A percentile compares a stretch with the other conserved stretches of the same genome.
Evolutionary conservation across 2,329 filamentous ascomycete species (phyloP).

Genomic region (Alternaria sp.): DNA sequence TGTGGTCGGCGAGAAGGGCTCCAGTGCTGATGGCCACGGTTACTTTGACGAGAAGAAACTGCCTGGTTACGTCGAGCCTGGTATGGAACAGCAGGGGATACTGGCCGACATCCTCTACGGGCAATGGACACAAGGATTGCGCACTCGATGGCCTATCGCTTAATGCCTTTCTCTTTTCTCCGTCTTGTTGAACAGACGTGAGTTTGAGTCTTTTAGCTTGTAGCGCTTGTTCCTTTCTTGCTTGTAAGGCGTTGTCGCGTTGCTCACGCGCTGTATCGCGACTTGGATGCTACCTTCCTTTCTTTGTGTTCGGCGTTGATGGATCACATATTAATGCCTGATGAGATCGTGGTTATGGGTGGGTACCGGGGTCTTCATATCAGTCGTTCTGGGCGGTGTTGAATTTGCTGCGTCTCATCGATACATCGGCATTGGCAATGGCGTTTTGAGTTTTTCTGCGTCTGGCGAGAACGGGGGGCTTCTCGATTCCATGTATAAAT

Average conservation of each 20-base stretch:
- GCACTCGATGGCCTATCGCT: slow-evolving; percentile 53
- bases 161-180: background rate
- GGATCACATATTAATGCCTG: background rate
- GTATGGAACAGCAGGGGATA: slow-evolving; percentile 92
- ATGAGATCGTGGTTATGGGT: background rate
- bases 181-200: background rate
- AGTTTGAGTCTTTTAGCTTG: background rate
- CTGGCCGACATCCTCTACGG: slow-evolving; percentile 89
- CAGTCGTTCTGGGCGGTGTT: background rate
- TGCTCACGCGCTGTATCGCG: background rate
- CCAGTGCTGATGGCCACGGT: slow-evolving; percentile 48
- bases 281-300: background rate
- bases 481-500: background rate
- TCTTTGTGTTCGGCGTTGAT: background rate
- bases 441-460: background rate
- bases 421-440: background rate
- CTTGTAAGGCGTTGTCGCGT: background rate
- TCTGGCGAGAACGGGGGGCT: background rate
- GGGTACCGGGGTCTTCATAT: background rate
- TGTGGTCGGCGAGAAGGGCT: slow-evolving; percentile 51
- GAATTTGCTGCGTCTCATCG: background rate
- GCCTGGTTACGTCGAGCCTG: slow-evolving; percentile 66
- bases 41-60: slow-evolving; percentile 57
- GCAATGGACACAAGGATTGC: slow-evolving; percentile 86
- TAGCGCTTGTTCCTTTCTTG: background rate